These are phyloP conservation scores for Lactifluus hygrophoroides DNA, from an alignment of 768 basidiomycete species.

Conservation along the genomic window DNA sequence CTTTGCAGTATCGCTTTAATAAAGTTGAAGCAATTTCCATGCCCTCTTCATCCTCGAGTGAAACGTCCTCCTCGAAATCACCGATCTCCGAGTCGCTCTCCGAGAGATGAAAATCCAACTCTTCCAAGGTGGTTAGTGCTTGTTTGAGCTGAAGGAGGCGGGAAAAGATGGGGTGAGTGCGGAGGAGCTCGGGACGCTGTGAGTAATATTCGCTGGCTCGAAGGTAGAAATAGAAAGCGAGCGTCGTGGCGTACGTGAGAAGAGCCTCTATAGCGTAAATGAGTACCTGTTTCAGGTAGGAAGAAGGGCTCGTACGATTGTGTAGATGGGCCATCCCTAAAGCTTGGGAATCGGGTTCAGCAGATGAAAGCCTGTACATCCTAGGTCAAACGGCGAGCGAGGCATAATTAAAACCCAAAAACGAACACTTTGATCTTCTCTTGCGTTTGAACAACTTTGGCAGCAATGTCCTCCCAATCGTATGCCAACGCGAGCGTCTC, in stretches of 20 bases:
- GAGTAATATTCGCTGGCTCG: slow-evolving; percentile 59
- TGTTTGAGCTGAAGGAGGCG: slow-evolving; percentile 81
- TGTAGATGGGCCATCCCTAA: slow-evolving; percentile 75
- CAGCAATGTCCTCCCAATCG: slow-evolving; percentile 72
- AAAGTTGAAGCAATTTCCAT: slow-evolving; percentile 37
- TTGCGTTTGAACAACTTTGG: slow-evolving; percentile 41
- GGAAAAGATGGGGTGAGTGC: slow-evolving; percentile 59
- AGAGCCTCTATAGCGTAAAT: slow-evolving; percentile 56
- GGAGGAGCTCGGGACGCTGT: slow-evolving; percentile 51
- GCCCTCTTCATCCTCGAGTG: slow-evolving; percentile 31
- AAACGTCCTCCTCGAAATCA: slow-evolving; percentile 36
- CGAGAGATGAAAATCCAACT: slow-evolving; percentile 62
- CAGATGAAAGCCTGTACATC: slow-evolving; percentile 37
- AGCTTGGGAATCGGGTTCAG: slow-evolving; percentile 43
- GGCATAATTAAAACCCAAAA: neutral
- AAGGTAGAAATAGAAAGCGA: slow-evolving; percentile 91
- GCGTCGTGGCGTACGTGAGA: slow-evolving; percentile 79
- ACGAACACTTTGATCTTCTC: slow-evolving; percentile 46
- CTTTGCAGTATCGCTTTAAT: slow-evolving; percentile 8
- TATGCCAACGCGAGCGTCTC: slow-evolving; percentile 73
- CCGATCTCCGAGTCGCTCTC: slow-evolving; percentile 33
- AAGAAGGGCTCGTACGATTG: slow-evolving; percentile 57
- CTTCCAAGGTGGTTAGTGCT: slow-evolving; percentile 71
- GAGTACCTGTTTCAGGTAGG: neutral
- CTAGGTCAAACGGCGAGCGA: slow-evolving; percentile 4